These are phyloP conservation scores for Mycosphaerelloides madeirae DNA, from an alignment of 2,329 filamentous ascomycete genomes.

Conservation along the genomic window DNA sequence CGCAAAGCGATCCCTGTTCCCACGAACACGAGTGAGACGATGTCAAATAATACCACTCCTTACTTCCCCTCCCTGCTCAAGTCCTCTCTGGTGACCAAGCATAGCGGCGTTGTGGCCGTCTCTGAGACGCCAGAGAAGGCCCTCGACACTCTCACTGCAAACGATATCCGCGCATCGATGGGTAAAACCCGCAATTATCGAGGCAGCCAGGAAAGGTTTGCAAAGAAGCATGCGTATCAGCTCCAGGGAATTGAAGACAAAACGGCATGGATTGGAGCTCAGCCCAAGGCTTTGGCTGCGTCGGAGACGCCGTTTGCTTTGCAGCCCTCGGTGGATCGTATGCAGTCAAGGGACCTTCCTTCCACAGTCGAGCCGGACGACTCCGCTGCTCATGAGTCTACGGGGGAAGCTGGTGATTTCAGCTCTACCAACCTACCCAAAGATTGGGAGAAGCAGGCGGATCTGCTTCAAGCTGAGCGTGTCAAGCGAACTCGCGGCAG, in stretches of 20 bases:
- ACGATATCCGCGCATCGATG: slow-evolving; percentile 41
- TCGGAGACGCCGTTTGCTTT: slow-evolving; percentile 4
- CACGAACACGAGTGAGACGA: slow-evolving; percentile 10
- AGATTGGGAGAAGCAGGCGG: slow-evolving; percentile 24
- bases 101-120: slow-evolving; percentile 25
- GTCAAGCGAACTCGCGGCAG: slow-evolving; percentile 18
- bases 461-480: slow-evolving; percentile 27
- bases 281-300: not conserved
- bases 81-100: slow-evolving; percentile 12
- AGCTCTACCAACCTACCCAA: slow-evolving; percentile 19
- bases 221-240: not conserved
- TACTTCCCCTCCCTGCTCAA: slow-evolving; percentile 27
- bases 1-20: slow-evolving; percentile 18
- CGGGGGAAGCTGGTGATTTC: slow-evolving; percentile 21
- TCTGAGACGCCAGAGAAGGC: slow-evolving; percentile 35
- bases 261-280: slow-evolving; percentile 22
- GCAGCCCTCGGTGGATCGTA: slow-evolving; percentile 26
- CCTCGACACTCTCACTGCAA: slow-evolving; percentile 39
- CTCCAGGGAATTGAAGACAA: slow-evolving; percentile 1
- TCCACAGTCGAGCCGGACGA: slow-evolving; percentile 24
- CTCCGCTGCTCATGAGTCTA: slow-evolving; percentile 30
- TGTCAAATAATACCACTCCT: slow-evolving; percentile 14
- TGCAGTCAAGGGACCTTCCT: slow-evolving; percentile 21
- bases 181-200: slow-evolving; percentile 27
- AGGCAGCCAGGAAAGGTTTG: no score